These are phyloP conservation scores for Aspergillus japonicus DNA, from an alignment of 2,329 filamentous ascomycete genomes.

Conservation along the genomic window DNA sequence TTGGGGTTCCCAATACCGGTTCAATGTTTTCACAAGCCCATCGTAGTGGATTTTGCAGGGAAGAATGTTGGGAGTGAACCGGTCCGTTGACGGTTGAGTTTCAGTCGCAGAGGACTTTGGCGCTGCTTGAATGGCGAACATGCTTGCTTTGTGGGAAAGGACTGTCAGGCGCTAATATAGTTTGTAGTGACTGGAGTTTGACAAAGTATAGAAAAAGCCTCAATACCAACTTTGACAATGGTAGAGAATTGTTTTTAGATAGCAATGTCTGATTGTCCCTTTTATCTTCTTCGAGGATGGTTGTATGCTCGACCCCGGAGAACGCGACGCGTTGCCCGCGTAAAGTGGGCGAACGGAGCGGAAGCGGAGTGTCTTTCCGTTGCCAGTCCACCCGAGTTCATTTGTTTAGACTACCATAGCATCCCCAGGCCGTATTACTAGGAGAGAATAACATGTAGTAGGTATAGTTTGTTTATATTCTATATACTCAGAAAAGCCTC, in stretches of 20 bases:
- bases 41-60: slow-evolving; percentile 79
- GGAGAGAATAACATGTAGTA: neutral
- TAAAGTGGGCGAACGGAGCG: slow-evolving; percentile 24
- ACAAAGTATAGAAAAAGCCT: neutral
- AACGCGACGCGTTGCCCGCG: slow-evolving; percentile 34
- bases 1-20: slow-evolving; percentile 69
- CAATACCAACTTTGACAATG: neutral
- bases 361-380: neutral
- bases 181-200: neutral
- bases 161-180: neutral
- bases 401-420: no score
- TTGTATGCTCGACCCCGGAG: slow-evolving; percentile 7
- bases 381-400: neutral
- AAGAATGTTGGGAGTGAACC: slow-evolving; percentile 67
- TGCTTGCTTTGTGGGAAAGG: slow-evolving; percentile 13
- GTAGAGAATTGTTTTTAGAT: neutral
- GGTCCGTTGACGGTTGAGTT: slow-evolving; percentile 25
- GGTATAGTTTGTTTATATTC: neutral
- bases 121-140: slow-evolving; percentile 38
- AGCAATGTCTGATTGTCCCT: neutral
- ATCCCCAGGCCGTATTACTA: no score
- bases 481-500: neutral
- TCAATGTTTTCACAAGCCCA: slow-evolving; percentile 64
- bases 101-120: slow-evolving; percentile 20
- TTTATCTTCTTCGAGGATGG: neutral